Evolutionary conservation across 2,329 filamentous ascomycete genomes (phyloP).

Genomic region (Aspergillus novofumigatus): DNA sequence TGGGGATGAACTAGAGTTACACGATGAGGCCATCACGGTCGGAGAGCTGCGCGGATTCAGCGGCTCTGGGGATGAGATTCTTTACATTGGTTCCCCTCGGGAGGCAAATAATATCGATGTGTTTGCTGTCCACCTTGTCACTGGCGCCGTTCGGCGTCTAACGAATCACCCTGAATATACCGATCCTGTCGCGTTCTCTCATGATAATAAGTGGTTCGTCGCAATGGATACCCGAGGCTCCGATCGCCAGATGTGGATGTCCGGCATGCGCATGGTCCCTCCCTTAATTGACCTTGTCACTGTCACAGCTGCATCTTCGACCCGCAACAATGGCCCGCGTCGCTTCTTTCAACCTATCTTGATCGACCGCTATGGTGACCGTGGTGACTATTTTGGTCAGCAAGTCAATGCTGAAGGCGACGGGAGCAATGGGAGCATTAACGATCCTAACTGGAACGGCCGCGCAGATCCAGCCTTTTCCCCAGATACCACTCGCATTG

Average conservation of each 20-base stretch:
- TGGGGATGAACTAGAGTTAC: too few relatives aligned
- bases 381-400: conserved; percentile 44
- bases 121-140: conserved; percentile 11
- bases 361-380: conserved; percentile 44
- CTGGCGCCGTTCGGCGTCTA: conserved; percentile 11
- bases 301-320: conserved; percentile 33
- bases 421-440: conserved; percentile 32
- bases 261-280: conserved; percentile 28
- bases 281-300: conserved; percentile 40
- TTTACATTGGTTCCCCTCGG: conserved; percentile 9
- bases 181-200: conserved; percentile 10
- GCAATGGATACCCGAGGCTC: conserved; percentile 13
- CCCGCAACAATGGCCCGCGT: conserved; percentile 44
- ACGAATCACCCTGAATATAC: conserved; percentile 14
- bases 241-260: conserved; percentile 13
- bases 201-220: conserved; percentile 11
- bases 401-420: conserved; percentile 39
- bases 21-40: conserved; percentile 2
- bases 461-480: conserved; percentile 38
- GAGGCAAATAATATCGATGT: conserved; percentile 13
- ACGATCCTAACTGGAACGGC: conserved; percentile 49
- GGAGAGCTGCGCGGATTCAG: conserved; percentile 14
- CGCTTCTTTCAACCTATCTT: conserved; percentile 47
- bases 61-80: conserved; percentile 10
- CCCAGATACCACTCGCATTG: conserved; percentile 40